phyloP scores from a whole-genome alignment of 495 filamentous ascomycete genomes.

The Opeltia flavorubescens region DNA sequence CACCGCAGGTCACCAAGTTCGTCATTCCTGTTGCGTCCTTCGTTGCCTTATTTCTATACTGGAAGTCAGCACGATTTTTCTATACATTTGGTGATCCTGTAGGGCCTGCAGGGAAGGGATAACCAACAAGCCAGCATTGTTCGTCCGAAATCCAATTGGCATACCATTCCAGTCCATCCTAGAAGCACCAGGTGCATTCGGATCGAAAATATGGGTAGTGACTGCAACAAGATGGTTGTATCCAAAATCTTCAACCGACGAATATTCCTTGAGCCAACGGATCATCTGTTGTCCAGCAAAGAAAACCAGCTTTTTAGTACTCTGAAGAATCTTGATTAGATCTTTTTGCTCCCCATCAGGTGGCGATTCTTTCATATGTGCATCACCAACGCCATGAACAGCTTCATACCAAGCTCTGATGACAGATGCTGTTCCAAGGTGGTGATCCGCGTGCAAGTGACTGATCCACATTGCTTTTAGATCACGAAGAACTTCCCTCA shows the following conservation, averaged over 20 bases:
- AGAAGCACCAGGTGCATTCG: background rate
- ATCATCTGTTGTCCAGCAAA: slow-evolving; percentile 52
- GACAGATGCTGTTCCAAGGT: slow-evolving; percentile 65
- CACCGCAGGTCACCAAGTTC: slow-evolving; percentile 38
- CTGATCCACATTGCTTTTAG: slow-evolving; percentile 85
- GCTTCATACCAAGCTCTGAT: slow-evolving; percentile 62
- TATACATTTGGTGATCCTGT: background rate
- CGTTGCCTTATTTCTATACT: slow-evolving; percentile 14
- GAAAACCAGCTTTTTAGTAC: slow-evolving; percentile 40
- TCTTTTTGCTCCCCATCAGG: slow-evolving; percentile 11
- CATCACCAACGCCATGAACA: slow-evolving; percentile 23
- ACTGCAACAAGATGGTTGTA: slow-evolving; percentile 41
- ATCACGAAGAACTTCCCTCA: slow-evolving; percentile 57
- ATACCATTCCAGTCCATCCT: slow-evolving; percentile 10
- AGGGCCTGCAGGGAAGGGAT: background rate
- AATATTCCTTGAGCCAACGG: slow-evolving; percentile 63
- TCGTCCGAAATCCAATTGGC: slow-evolving; percentile 9
- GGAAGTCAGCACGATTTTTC: background rate
- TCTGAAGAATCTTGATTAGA: slow-evolving; percentile 21
- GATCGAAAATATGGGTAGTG: slow-evolving; percentile 12
- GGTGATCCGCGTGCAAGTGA: slow-evolving; percentile 93
- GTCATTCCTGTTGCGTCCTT: slow-evolving; percentile 28
- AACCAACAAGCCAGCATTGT: slow-evolving; percentile 9
- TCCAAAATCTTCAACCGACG: slow-evolving; percentile 62
- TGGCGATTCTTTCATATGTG: background rate